These are phyloP conservation scores for Ramaria rubella DNA, from an alignment of 768 basidiomycete species.

Conservation along the genomic window DNA sequence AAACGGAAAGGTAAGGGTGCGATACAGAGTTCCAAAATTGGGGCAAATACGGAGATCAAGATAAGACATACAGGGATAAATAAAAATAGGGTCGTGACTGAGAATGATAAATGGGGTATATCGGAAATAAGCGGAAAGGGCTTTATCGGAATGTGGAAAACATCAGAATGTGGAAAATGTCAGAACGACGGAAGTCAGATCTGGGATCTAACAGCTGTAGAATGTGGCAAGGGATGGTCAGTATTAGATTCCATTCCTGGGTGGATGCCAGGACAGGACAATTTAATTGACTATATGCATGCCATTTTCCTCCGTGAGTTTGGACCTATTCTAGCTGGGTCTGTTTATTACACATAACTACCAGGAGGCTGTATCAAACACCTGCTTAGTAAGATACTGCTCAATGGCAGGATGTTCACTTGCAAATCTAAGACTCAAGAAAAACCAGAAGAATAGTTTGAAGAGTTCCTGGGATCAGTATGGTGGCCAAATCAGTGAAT, in stretches of 20 bases:
- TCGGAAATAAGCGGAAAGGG: too few species aligned
- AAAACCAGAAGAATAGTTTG: background rate
- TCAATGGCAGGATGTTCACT: background rate
- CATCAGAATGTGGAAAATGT: too few species aligned
- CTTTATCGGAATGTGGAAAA: too few species aligned
- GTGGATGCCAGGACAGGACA: background rate
- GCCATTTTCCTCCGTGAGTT: background rate
- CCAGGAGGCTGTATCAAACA: background rate
- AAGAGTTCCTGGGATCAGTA: background rate
- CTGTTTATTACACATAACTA: background rate
- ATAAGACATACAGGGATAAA: too few species aligned
- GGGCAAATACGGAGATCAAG: too few species aligned
- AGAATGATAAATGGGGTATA: too few species aligned
- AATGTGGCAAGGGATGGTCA: slow-evolving; percentile 14
- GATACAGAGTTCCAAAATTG: too few species aligned
- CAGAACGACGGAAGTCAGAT: too few species aligned
- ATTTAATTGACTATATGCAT: background rate
- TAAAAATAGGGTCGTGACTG: too few species aligned
- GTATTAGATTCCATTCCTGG: background rate
- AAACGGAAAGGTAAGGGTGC: too few species aligned
- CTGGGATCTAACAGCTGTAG: too few species aligned
- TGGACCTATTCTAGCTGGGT: background rate
- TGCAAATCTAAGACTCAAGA: background rate
- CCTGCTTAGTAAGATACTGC: background rate
- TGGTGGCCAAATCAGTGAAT: background rate